A percentile compares a stretch with the other conserved stretches of the same genome.
phyloP scores from a whole-genome alignment of 1,284 basidiomycete species.

The Schizophyllum commune region DNA sequence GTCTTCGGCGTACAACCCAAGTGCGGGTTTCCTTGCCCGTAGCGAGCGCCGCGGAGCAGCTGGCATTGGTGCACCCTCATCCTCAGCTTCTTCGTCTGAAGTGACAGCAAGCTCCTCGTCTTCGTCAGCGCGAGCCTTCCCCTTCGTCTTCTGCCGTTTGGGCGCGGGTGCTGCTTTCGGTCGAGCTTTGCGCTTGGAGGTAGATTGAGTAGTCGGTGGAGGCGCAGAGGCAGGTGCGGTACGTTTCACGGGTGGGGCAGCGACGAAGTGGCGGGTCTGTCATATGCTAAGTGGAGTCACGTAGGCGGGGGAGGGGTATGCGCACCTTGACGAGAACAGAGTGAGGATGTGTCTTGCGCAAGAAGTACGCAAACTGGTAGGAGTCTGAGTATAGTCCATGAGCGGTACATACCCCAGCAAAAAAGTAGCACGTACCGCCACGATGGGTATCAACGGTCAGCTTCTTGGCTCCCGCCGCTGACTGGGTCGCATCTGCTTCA shows the following conservation, averaged over 20 bases:
- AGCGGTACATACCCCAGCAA: too few relatives aligned
- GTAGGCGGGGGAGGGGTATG: not conserved
- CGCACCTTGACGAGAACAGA: constrained; percentile 65
- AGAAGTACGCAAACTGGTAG: constrained; percentile 77
- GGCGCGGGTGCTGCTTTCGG: constrained; percentile 18
- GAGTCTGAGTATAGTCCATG: too few relatives aligned
- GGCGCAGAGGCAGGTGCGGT: constrained; percentile 13
- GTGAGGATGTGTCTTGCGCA: constrained; percentile 69
- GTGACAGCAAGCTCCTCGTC: constrained; percentile 20
- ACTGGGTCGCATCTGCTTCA: constrained; percentile 41
- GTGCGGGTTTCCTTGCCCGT: constrained; percentile 17
- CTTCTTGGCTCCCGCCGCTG: constrained; percentile 43
- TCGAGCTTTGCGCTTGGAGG: constrained; percentile 15
- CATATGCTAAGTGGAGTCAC: not conserved
- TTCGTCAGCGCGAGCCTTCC: constrained; percentile 18
- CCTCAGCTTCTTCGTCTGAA: constrained; percentile 16
- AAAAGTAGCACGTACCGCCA: constrained; percentile 65
- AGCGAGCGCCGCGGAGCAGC: constrained; percentile 17
- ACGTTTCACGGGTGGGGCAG: constrained; percentile 25
- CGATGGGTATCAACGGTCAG: constrained; percentile 63
- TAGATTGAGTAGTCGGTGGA: constrained; percentile 16
- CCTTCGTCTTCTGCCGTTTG: constrained; percentile 39
- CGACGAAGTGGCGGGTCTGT: constrained; percentile 49
- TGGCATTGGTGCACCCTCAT: constrained; percentile 15
- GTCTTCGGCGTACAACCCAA: constrained; percentile 15